Base-by-base conservation (phyloP, 352 stramenopile genomes). In the Pythium phragmiticola region DNA sequence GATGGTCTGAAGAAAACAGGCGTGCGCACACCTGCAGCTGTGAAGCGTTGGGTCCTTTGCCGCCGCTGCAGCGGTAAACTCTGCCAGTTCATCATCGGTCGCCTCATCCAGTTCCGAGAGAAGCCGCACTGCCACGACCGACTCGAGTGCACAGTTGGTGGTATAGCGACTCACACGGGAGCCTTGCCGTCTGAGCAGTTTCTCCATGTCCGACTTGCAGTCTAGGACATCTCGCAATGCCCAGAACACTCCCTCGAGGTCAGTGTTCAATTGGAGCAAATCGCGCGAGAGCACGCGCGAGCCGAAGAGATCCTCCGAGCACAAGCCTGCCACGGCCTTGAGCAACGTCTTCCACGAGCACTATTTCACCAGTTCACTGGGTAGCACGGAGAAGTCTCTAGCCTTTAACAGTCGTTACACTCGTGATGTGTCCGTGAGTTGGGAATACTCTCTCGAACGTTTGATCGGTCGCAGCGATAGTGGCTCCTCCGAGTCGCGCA, bases 381-480 rank as follows among this genome's bases (percentile, higher is more conserved):
- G 53, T 13, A 50, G 21, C 3, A 49, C 23, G 3, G 53, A 60
- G 23, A 47, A 49, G 28, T 60, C 39, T 6, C 28, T 50, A 1
- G 60, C 34, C 1, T 54, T 51, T 21, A 78, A n/a, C n/a, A 78
- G 23, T n/a, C 33, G n/a, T 26, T 26, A 34, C 1, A 60, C 13
- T 0, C 53, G 37, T 7, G 39, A 60, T 0, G 50, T 33, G 3
- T 23, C n/a, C 11, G 19, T 19, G 14, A 58, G 45, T 51, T 36
- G 34, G n/a, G n/a, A 13, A 48, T 12, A 7, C 0, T 39, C n/a
- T 34, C 36, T 7, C 23, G 51, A 12, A 11, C 51, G 28, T 28
- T 14, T 34, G 37, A 12, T 43, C 4, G 37, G 16, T 45, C 4
- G 3, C 8, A 11, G 19, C 34, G 12, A 58, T 19, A 17, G 19